Percentiles rank a stretch among this genome's conserved stretches.
Evolutionary conservation across 2,329 filamentous ascomycete species (phyloP).

Genomic region (Diplodia intermedia): DNA sequence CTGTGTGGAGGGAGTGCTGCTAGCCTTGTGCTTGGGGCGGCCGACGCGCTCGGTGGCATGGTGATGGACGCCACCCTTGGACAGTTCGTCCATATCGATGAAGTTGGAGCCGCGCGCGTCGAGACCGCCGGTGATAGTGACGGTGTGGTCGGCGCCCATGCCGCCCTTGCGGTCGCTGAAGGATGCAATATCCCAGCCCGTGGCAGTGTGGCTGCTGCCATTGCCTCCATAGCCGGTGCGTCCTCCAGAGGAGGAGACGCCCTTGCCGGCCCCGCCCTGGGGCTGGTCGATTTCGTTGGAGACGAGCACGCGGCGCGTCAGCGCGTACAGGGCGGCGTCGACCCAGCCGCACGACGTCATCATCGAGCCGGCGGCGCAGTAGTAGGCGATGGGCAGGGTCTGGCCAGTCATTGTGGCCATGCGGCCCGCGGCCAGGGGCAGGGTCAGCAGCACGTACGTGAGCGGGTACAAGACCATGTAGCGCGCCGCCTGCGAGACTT

Average conservation of each 20-base stretch:
- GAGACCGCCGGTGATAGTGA: slow-evolving; percentile 34
- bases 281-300: slow-evolving; percentile 39
- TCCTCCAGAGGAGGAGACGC: background rate
- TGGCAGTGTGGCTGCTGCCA: background rate
- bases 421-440: slow-evolving; percentile 63
- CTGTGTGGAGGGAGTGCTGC: background rate
- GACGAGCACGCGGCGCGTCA: slow-evolving; percentile 51
- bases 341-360: slow-evolving; percentile 58
- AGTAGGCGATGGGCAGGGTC: slow-evolving; percentile 60
- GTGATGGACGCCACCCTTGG: slow-evolving; percentile 20
- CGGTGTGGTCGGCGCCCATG: slow-evolving; percentile 20
- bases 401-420: slow-evolving; percentile 49
- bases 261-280: background rate
- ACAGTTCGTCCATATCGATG: slow-evolving; percentile 22
- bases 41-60: slow-evolving; percentile 1
- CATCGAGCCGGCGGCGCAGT: slow-evolving; percentile 65
- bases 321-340: slow-evolving; percentile 52
- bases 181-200: slow-evolving; percentile 32
- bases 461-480: slow-evolving; percentile 71
- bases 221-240: slow-evolving; percentile 12
- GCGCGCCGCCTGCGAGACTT: slow-evolving; percentile 53
- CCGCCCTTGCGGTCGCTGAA: slow-evolving; percentile 31
- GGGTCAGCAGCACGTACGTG: slow-evolving; percentile 70
- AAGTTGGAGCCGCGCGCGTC: slow-evolving; percentile 26
- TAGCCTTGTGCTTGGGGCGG: slow-evolving; percentile 4